These are phyloP conservation scores for Saturnispora halmiae DNA, from an alignment of 805 yeast species.

Conservation along the genomic window DNA sequence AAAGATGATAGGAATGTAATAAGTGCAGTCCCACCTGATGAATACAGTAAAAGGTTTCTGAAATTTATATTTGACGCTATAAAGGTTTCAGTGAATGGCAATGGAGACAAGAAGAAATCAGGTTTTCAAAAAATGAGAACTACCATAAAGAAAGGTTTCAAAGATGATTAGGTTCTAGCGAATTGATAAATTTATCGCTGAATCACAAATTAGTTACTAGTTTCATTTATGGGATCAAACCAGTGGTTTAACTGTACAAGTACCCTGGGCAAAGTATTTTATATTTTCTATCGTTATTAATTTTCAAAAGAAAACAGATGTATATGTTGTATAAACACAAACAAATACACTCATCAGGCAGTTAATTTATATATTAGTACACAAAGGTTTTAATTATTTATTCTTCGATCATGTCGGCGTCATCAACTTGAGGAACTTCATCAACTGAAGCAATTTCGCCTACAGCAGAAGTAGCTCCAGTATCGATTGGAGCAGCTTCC, in stretches of 20 bases:
- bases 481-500: not conserved
- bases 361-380: not conserved
- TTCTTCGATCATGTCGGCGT: constrained; percentile 23
- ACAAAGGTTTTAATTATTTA: constrained; percentile 1
- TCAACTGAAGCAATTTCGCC: constrained; percentile 6
- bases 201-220: no score
- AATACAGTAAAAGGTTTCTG: constrained; percentile 82
- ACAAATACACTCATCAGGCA: not conserved
- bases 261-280: no score
- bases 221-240: no score
- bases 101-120: not conserved
- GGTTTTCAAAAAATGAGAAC: constrained; percentile 1
- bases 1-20: constrained; percentile 59
- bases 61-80: constrained; percentile 41
- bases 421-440: constrained; percentile 9
- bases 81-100: constrained; percentile 10
- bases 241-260: no score
- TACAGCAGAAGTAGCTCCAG: constrained; percentile 4
- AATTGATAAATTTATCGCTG: no score
- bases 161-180: not conserved
- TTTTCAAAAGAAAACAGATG: no score
- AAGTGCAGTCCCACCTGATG: constrained; percentile 84
- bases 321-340: no score
- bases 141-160: not conserved
- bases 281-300: no score